Base-by-base conservation (phyloP, 2,329 filamentous ascomycete species). In the Grosmannia clavigera region DNA sequence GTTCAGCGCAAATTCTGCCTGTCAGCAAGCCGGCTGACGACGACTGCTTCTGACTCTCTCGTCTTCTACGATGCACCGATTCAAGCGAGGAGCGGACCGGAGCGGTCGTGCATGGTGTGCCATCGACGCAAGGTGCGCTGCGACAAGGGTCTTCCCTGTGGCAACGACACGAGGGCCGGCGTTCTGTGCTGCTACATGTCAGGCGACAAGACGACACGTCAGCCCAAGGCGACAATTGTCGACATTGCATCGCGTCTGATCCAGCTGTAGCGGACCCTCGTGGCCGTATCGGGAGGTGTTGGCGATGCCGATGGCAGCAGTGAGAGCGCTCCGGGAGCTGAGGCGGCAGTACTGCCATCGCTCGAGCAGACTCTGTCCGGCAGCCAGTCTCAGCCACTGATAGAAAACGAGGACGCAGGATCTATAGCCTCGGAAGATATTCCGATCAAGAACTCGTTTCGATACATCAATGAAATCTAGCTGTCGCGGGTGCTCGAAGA, bases 101-200 rank as follows among this genome's bases (percentile, higher is more conserved):
- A 67, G 48, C 62, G 66, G 31, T 68, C 66, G 1, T 68, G 65
- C 59, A 59, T 66, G n/a, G 59, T 67, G 12, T 68, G 66, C 58
- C 66, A 68, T 58, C 61, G 61, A 1, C 61, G 66, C 29, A 68
- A 68, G 57, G 65, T 68, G 43, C 63, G 62, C n/a, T 68, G 66
- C 60, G 66, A 68, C 61, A 68, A 66, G 65, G 61, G 60, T 6
- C 14, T 63, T 27, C 66, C 66, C 1, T 68, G 66, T 31, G 60
- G 62, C 53, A 65, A 64, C n/a, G 66, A 66, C 60, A 60, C 59
- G 14, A 62, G 65, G 4, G 61, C 63, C 0, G 64, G 64, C 12
- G 64, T 67, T 7, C 58, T 66, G 57, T 68, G 65, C 65, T 65
- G 65, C 62, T 68, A 68, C 35, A 65, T 65, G 7, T 52, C 63